Evolutionary conservation across 768 basidiomycete species (phyloP).

Genomic region (Harrya chromipes): DNA sequence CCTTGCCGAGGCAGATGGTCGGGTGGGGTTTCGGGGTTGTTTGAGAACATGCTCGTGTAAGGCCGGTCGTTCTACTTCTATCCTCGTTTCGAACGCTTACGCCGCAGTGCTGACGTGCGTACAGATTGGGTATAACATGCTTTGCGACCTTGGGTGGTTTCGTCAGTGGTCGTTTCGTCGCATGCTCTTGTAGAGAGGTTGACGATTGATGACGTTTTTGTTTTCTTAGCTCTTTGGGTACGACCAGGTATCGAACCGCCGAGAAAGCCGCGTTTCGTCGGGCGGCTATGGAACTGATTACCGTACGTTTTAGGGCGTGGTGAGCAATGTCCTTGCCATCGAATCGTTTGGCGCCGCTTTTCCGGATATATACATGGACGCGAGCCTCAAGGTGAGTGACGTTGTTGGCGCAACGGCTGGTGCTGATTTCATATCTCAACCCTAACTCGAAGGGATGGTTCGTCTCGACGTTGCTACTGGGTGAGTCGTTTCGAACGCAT

Average conservation of each 20-base stretch:
- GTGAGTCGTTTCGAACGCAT: slow-evolving; percentile 13
- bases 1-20: slow-evolving; percentile 19
- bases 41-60: slow-evolving; percentile 30
- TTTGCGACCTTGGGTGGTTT: slow-evolving; percentile 34
- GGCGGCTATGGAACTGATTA: neutral
- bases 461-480: slow-evolving; percentile 26
- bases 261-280: neutral
- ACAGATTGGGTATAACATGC: slow-evolving; percentile 30
- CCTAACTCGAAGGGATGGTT: slow-evolving; percentile 27
- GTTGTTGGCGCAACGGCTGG: slow-evolving; percentile 4
- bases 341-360: slow-evolving; percentile 34
- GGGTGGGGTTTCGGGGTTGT: slow-evolving; percentile 23
- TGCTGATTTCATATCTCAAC: too few species aligned
- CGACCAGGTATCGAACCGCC: slow-evolving; percentile 20
- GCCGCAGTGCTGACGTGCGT: neutral
- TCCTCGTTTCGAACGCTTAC: neutral
- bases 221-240: slow-evolving; percentile 29
- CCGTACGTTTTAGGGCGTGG: slow-evolving; percentile 22
- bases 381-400: slow-evolving; percentile 24
- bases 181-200: neutral
- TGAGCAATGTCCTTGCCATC: slow-evolving; percentile 33
- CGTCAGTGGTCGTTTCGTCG: slow-evolving; percentile 16
- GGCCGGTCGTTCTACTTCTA: slow-evolving; percentile 1
- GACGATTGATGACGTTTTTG: neutral
- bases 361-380: slow-evolving; percentile 29